Evolutionary conservation across 2,329 filamentous ascomycete species (phyloP).

Genomic region (Coniochaeta sp.): DNA sequence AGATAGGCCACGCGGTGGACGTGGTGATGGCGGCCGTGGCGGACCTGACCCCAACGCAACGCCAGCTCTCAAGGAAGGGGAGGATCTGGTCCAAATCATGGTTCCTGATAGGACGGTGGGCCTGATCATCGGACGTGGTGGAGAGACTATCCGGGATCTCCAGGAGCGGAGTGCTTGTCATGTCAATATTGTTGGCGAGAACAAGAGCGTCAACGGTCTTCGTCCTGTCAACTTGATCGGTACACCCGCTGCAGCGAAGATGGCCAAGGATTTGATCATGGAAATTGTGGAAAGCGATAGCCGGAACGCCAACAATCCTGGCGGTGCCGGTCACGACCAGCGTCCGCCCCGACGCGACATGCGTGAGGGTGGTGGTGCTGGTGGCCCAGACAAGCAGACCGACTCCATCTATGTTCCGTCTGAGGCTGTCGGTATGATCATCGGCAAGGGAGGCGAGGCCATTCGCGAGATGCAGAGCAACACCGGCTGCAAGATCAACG

Average conservation of each 20-base stretch:
- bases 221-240: slow-evolving; percentile 88
- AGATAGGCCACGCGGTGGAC: neutral
- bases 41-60: slow-evolving; percentile 15
- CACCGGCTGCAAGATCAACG: slow-evolving; percentile 92
- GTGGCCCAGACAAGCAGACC: slow-evolving; percentile 61
- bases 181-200: slow-evolving; percentile 90
- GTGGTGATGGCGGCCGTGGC: slow-evolving; percentile 24
- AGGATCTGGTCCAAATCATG: slow-evolving; percentile 88
- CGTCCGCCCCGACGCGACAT: slow-evolving; percentile 25
- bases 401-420: slow-evolving; percentile 82
- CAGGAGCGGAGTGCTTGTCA: slow-evolving; percentile 91
- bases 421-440: slow-evolving; percentile 93
- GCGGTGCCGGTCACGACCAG: slow-evolving; percentile 19
- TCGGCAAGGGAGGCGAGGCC: slow-evolving; percentile 88
- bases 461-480: slow-evolving; percentile 88
- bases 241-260: slow-evolving; percentile 62
- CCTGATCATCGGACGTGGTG: slow-evolving; percentile 86
- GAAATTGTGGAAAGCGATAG: slow-evolving; percentile 93
- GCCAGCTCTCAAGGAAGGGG: slow-evolving; percentile 62
- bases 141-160: slow-evolving; percentile 86
- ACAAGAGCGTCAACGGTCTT: slow-evolving; percentile 84
- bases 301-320: slow-evolving; percentile 33
- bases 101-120: slow-evolving; percentile 89
- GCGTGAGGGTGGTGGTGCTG: slow-evolving; percentile 28
- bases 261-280: slow-evolving; percentile 81